phyloP scores from a whole-genome alignment of 192 early-diverging fungal genomes.

The Thoreauomyces humboldtii region DNA sequence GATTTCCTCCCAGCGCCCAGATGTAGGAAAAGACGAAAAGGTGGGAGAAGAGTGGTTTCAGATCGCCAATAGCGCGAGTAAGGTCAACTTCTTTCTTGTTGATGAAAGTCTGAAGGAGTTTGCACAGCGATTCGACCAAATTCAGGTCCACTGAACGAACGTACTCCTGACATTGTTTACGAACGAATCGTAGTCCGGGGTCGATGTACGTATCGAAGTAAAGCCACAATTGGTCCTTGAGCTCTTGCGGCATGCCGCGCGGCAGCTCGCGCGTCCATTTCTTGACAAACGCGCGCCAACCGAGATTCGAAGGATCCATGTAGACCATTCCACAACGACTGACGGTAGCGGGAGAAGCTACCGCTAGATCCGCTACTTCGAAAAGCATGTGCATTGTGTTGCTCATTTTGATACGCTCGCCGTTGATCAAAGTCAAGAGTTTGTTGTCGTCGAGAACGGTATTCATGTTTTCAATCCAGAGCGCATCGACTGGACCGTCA shows the following conservation, averaged over 20 bases:
- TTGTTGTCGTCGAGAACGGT: slow-evolving; percentile 67
- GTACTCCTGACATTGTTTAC: slow-evolving; percentile 53
- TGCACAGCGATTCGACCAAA: slow-evolving; percentile 49
- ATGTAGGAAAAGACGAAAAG: slow-evolving; percentile 58
- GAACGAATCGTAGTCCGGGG: slow-evolving; percentile 47
- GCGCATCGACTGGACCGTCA: slow-evolving; percentile 61
- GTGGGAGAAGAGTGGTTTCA: slow-evolving; percentile 43
- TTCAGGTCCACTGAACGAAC: slow-evolving; percentile 53
- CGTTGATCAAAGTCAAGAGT: slow-evolving; percentile 61
- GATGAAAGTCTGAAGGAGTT: slow-evolving; percentile 50
- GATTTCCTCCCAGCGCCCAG: slow-evolving; percentile 58
- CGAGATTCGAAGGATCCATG: slow-evolving; percentile 57
- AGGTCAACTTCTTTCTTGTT: slow-evolving; percentile 46
- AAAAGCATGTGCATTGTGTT: slow-evolving; percentile 64
- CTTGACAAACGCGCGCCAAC: slow-evolving; percentile 50
- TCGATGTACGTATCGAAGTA: slow-evolving; percentile 48
- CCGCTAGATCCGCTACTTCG: slow-evolving; percentile 61
- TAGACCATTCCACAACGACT: slow-evolving; percentile 62
- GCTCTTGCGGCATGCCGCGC: slow-evolving; percentile 29
- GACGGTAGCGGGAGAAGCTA: slow-evolving; percentile 63
- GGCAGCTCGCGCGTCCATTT: slow-evolving; percentile 48
- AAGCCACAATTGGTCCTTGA: slow-evolving; percentile 39
- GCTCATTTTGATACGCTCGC: slow-evolving; percentile 62
- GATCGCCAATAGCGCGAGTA: slow-evolving; percentile 32
- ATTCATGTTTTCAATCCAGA: slow-evolving; percentile 68